Conservation (phyloP, 306 rosid species). For the Prunus kanzakura region DNA sequence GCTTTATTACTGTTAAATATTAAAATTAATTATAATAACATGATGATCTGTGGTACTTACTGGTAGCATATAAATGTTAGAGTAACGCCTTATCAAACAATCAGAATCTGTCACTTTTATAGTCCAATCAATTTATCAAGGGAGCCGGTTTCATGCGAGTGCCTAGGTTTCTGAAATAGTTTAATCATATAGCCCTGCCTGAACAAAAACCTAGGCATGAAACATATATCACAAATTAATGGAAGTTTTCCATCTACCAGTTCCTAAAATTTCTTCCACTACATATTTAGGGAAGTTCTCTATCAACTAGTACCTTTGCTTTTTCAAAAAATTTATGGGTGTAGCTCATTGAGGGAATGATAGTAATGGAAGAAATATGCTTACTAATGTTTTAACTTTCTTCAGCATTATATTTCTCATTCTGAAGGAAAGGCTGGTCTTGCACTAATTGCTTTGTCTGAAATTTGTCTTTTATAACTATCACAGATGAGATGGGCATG, state of each 20-base stretch:
- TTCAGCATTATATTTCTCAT: background rate
- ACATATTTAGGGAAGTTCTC: background rate
- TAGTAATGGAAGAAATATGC: background rate
- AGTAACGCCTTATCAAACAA: background rate
- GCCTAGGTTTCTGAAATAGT: background rate
- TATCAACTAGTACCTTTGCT: background rate
- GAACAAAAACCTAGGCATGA: conserved; percentile 9
- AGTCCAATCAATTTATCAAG: conserved; percentile 13
- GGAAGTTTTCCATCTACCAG: background rate
- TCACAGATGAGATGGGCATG: conserved; percentile 91
- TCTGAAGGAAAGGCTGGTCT: conserved; percentile 6
- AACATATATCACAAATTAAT: background rate
- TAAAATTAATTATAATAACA: background rate
- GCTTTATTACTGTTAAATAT: background rate
- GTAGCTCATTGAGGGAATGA: background rate
- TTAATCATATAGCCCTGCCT: background rate
- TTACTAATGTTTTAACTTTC: background rate
- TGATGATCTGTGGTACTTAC: background rate
- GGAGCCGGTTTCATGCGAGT: background rate
- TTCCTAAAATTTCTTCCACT: background rate
- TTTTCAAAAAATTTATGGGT: background rate
- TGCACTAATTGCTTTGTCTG: conserved; percentile 18
- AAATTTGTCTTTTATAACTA: conserved; percentile 18
- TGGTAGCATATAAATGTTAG: background rate
- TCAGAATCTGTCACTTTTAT: conserved; percentile 19